phyloP scores from a whole-genome alignment of 148 eudicot species.

The Rhododendron henanense region DNA sequence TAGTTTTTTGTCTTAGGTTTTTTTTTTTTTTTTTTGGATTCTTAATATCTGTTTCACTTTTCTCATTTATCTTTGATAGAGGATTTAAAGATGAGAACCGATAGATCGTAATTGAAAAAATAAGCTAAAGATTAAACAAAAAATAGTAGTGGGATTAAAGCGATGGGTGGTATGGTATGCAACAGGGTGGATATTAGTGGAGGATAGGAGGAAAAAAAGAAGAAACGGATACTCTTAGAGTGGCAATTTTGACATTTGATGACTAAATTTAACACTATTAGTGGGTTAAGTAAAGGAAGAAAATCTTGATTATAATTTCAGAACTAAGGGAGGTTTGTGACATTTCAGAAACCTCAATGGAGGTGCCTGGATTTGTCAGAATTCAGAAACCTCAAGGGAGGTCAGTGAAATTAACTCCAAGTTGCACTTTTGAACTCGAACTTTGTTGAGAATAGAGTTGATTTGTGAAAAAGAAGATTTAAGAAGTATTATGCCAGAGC shows the following conservation, averaged over 20 bases:
- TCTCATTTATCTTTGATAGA: too few species aligned
- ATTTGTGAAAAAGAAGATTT: neutral
- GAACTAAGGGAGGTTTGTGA: too few species aligned
- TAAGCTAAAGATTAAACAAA: neutral
- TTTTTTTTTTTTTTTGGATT: too few species aligned
- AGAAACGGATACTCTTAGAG: neutral
- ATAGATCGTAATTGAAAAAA: neutral
- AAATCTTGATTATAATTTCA: neutral
- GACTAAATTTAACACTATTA: neutral
- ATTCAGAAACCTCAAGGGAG: neutral
- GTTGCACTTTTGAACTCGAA: neutral
- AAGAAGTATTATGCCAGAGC: neutral
- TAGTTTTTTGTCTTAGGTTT: too few species aligned
- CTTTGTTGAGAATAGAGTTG: neutral
- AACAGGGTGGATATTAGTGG: too few species aligned
- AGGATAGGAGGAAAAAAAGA: neutral
- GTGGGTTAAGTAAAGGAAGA: neutral
- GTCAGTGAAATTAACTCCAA: neutral
- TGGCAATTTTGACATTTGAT: neutral
- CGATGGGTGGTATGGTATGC: neutral
- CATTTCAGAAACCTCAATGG: neutral
- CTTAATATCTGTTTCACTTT: too few species aligned
- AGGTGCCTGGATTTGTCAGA: neutral
- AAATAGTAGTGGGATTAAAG: neutral
- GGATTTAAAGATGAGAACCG: neutral